Base-by-base conservation (phyloP, 345 rosid genomes). In the Punica granatum region DNA sequence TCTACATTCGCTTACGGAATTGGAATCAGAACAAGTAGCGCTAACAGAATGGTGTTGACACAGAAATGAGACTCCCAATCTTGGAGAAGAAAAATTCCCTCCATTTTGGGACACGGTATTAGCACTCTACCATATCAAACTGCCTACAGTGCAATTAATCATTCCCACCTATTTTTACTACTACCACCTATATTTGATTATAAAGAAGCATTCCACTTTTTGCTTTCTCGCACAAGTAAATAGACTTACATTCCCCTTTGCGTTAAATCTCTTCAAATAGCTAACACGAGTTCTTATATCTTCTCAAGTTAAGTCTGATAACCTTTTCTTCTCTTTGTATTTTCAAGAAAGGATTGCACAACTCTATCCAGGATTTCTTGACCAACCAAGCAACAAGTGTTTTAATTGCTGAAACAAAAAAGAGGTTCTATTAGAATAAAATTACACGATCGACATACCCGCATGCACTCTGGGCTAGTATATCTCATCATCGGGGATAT, bases 401-500 rank as follows among this genome's bases (percentile, higher is more conserved):
- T 46, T 19, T 8, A 4, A 46, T 15, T 5, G 16, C 1, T 3
- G 21, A 1, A 46, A 5, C n/a, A 1, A n/a, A 25, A 4, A 51
- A 1, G 21, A 6, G 26, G 58, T 23, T 18, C 28, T 4, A 15
- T 14, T 2, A 51, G 6, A 28, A 28, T 11, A 51, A 51, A 25
- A 10, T 21, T 21, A n/a, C 6, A 51, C n/a, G 13, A 41, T 15
- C 8, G 43, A n/a, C 58, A 31, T 73, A 79, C 94, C 93, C 72
- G 69, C 58, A 65, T 43, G 36, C 10, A 56, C 51, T 53, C 66
- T 53, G 48, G 36, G 1, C 72, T 80, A 89, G 86, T 75, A 88
- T 70, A 94, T 89, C 78, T 94, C 98, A 62, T 91, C 96, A 64
- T 91, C 96, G 16, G 99, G 99, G 43, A 94, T 78, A 78, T 89